A percentile compares a stretch with the other conserved stretches of the same genome.
Conservation (phyloP, 805 yeast genomes). For the Blastobotrys americana region DNA sequence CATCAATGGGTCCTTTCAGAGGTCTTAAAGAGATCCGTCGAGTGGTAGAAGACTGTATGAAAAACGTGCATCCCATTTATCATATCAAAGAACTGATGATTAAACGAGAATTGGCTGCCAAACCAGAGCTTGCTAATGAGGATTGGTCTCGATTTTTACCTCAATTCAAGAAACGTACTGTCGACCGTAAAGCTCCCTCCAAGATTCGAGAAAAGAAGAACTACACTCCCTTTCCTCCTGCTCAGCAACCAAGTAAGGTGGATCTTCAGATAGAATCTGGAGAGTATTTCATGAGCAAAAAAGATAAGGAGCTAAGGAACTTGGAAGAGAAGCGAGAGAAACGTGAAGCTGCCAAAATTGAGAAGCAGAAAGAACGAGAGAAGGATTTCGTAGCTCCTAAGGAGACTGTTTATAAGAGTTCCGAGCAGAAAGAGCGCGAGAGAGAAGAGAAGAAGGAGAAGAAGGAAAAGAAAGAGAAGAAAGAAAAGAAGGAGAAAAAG, state of each 20-base stretch:
- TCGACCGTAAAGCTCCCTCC: conserved; percentile 84
- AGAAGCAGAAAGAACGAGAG: conserved; percentile 60
- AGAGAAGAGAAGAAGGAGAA: conserved; percentile 25
- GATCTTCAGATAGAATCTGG: conserved; percentile 97
- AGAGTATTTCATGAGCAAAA: conserved; percentile 89
- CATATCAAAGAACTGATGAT: conserved; percentile 97
- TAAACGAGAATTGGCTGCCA: conserved; percentile 87
- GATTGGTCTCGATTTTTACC: conserved; percentile 97
- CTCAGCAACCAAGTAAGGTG: conserved; percentile 92
- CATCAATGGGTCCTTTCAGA: conserved; percentile 93
- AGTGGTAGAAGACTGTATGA: conserved; percentile 97
- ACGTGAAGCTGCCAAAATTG: conserved; percentile 62
- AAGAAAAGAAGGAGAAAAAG: conserved; percentile 26
- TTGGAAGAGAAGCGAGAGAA: conserved; percentile 70
- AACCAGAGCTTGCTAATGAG: conserved; percentile 91
- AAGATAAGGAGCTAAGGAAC: conserved; percentile 66
- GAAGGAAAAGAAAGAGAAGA: conserved; percentile 25
- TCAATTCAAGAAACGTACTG: conserved; percentile 91
- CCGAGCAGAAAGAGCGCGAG: conserved; percentile 28
- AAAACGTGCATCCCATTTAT: conserved; percentile 93
- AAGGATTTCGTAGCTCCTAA: conserved; percentile 82
- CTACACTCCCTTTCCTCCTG: conserved; percentile 99
- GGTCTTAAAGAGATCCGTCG: conserved; percentile 89
- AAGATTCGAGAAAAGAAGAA: conserved; percentile 61
- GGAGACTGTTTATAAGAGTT: conserved; percentile 53